Evolutionary conservation across 2,329 filamentous ascomycete species (phyloP).

Genomic region (Leptographium flavum): DNA sequence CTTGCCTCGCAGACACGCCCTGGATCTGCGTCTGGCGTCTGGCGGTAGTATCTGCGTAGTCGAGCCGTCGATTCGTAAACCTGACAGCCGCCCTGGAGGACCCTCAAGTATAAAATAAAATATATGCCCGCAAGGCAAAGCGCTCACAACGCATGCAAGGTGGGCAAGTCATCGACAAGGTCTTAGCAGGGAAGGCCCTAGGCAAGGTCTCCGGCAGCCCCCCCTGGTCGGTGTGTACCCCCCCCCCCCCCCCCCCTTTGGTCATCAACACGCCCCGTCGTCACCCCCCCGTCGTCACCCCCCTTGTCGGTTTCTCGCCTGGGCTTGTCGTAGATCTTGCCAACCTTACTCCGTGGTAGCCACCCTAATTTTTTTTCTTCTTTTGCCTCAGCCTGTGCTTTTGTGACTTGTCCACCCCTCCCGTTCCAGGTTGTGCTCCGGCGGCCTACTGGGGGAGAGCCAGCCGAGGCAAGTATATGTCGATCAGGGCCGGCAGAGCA

Average conservation of each 20-base stretch:
- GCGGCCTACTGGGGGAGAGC: constrained; percentile 3
- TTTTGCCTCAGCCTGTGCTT: not conserved
- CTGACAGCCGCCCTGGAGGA: not conserved
- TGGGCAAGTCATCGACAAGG: no score
- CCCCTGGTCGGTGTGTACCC: no score
- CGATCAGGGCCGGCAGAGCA: constrained; percentile 11
- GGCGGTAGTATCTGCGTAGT: no score
- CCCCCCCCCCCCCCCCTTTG: not conserved
- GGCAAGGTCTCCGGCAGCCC: constrained; percentile 1
- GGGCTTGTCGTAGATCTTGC: constrained; percentile 3
- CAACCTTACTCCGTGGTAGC: not conserved
- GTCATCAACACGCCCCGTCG: not conserved
- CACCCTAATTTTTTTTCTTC: not conserved
- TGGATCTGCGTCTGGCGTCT: no score
- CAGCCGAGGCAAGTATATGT: constrained; percentile 5
- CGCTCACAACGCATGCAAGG: no score
- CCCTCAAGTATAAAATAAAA: constrained; percentile 7
- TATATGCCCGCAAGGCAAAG: constrained; percentile 1
- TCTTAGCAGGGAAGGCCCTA: no score
- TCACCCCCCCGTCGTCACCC: no score
- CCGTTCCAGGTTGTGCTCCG: constrained; percentile 3
- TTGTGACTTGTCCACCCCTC: not conserved
- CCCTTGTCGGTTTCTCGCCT: constrained; percentile 2
- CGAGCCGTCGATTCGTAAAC: no score
- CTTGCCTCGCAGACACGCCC: no score